Conservation (phyloP, 306 rosid species). For the Mucuna pruriens region DNA sequence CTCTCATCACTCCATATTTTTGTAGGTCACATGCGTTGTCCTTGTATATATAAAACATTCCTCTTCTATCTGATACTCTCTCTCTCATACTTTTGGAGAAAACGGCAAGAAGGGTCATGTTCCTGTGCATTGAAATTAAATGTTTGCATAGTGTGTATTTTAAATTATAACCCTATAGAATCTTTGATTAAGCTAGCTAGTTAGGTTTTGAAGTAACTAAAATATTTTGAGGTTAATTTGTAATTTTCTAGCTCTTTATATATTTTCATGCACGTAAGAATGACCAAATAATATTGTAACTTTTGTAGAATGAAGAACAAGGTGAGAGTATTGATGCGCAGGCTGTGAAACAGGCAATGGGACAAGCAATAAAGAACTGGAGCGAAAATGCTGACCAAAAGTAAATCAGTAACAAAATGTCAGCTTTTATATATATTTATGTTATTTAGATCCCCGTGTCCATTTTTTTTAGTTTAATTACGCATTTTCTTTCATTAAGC, state of each 20-base stretch:
- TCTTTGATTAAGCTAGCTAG: neutral
- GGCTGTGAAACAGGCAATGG: slow-evolving; percentile 49
- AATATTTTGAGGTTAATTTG: neutral
- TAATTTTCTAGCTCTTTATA: neutral
- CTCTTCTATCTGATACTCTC: neutral
- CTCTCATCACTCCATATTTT: neutral
- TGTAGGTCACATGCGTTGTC: slow-evolving; percentile 44
- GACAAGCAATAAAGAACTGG: slow-evolving; percentile 56
- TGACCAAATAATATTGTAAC: neutral
- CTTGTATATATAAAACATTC: slow-evolving; percentile 25
- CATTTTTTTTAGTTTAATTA: neutral
- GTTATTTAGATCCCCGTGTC: neutral
- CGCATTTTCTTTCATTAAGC: slow-evolving; percentile 4
- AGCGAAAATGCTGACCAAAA: slow-evolving; percentile 41
- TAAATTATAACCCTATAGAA: neutral
- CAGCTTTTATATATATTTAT: neutral
- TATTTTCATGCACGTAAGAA: neutral
- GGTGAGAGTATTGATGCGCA: slow-evolving; percentile 48
- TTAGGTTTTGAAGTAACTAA: neutral
- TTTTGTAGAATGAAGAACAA: slow-evolving; percentile 47
- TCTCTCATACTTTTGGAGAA: neutral
- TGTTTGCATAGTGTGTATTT: neutral
- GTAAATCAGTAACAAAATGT: slow-evolving; percentile 2
- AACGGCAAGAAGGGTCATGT: slow-evolving; percentile 22
- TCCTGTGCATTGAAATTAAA: neutral